phyloP scores from a whole-genome alignment of 352 stramenopile species.

The Phytophthora hibernalis region DNA sequence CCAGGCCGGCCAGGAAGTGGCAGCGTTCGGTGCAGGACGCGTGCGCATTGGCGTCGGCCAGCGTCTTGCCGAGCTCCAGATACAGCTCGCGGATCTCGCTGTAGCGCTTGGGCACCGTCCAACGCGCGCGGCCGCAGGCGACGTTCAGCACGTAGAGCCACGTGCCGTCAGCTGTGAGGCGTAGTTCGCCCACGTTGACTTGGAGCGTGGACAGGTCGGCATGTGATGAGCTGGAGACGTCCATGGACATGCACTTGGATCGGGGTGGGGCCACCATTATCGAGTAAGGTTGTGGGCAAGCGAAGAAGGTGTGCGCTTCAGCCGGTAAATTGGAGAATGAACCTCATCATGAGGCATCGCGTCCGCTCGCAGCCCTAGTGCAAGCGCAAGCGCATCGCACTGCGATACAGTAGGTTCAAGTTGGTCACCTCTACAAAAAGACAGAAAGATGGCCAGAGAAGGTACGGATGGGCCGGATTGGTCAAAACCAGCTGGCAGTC shows the following conservation, averaged over 20 bases:
- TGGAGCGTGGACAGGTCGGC: conserved; percentile 61
- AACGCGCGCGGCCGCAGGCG: conserved; percentile 48
- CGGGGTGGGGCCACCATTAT: conserved; percentile 24
- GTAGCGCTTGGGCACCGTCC: conserved; percentile 69
- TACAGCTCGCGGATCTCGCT: conserved; percentile 80
- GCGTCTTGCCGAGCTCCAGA: conserved; percentile 47
- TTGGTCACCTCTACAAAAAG: conserved; percentile 25
- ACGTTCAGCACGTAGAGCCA: conserved; percentile 80
- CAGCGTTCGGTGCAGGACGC: conserved; percentile 56
- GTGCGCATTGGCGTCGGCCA: conserved; percentile 34
- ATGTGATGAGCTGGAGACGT: conserved; percentile 13
- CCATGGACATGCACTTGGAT: conserved; percentile 39
- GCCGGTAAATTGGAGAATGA: conserved; percentile 29
- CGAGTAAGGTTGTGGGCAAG: conserved; percentile 12
- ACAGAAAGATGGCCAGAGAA: conserved; percentile 15
- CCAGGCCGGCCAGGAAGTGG: conserved; percentile 72
- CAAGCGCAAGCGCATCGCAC: no score
- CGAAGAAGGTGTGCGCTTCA: background rate
- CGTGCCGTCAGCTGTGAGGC: conserved; percentile 58
- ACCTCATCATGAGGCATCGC: conserved; percentile 23
- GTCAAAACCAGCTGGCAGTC: conserved; percentile 10
- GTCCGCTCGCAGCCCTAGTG: conserved; percentile 9
- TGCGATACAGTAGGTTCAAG: conserved; percentile 25
- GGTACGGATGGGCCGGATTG: conserved; percentile 20
- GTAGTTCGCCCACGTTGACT: conserved; percentile 63